A percentile compares a stretch with the other conserved stretches of the same genome.
phyloP scores from a whole-genome alignment of 495 filamentous ascomycete genomes.

The Chaetomium tenue region DNA sequence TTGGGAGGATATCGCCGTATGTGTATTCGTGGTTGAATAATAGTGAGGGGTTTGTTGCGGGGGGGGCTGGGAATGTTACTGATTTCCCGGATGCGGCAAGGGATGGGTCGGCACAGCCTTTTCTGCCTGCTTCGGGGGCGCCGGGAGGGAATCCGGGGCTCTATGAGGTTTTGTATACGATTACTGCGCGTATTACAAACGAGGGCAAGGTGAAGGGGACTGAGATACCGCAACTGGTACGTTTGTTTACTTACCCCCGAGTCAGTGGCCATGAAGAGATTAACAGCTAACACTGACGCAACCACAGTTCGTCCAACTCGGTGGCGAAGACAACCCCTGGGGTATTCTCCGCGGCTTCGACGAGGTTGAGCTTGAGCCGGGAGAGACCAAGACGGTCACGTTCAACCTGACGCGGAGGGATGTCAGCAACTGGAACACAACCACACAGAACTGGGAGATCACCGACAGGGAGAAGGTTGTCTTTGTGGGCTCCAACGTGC shows the following conservation, averaged over 20 bases:
- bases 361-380: not conserved
- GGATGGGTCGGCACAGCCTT: conserved; percentile 6
- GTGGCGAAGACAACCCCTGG: conserved; percentile 5
- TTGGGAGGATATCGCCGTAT: conserved; percentile 5
- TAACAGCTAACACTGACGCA: not conserved
- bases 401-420: conserved; percentile 7
- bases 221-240: conserved; percentile 3
- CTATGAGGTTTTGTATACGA: conserved; percentile 5
- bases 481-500: not conserved
- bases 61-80: not conserved
- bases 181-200: not conserved
- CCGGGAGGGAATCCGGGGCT: conserved; percentile 4
- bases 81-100: not conserved
- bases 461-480: not conserved
- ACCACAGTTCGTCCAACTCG: conserved; percentile 4
- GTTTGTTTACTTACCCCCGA: not conserved
- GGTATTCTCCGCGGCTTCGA: conserved; percentile 8
- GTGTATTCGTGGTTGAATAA: conserved; percentile 8
- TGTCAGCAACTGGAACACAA: conserved; percentile 8
- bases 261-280: not conserved
- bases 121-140: conserved; percentile 1
- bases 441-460: conserved; percentile 5
- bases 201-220: not conserved
- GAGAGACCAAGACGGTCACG: conserved; percentile 2
- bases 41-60: conserved; percentile 7